phyloP scores from a whole-genome alignment of 805 yeast species.

The Schizosaccharomyces lindneri region DNA sequence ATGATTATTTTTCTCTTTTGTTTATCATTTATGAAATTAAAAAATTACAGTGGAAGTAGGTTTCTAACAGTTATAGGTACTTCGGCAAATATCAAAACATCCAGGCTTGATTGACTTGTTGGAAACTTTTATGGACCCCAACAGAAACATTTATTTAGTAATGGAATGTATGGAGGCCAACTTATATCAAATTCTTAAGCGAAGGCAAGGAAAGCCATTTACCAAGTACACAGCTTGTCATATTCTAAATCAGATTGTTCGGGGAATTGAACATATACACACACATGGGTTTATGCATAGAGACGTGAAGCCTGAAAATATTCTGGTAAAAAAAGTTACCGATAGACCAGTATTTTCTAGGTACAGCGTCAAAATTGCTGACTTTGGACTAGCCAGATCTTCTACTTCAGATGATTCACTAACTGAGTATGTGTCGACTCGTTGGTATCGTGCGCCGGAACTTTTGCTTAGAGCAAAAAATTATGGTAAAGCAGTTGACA shows the following conservation, averaged over 20 bases:
- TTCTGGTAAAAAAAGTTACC: conserved; percentile 26
- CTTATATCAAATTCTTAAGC: conserved; percentile 28
- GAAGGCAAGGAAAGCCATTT: neutral
- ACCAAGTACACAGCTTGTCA: neutral
- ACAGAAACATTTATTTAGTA: conserved; percentile 35
- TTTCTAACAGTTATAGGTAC: neutral
- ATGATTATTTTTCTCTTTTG: neutral
- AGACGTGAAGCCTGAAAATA: conserved; percentile 85
- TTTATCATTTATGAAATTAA: too few species aligned
- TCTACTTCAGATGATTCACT: conserved; percentile 63
- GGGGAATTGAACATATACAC: conserved; percentile 69
- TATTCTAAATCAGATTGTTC: conserved; percentile 39
- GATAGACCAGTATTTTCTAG: neutral
- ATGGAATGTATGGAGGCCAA: conserved; percentile 79
- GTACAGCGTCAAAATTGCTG: conserved; percentile 41
- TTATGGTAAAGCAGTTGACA: conserved; percentile 80
- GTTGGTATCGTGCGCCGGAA: conserved; percentile 95
- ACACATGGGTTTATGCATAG: conserved; percentile 46
- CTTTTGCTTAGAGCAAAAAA: conserved; percentile 68
- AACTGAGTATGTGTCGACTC: conserved; percentile 95
- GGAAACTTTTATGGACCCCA: conserved; percentile 57
- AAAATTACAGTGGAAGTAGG: too few species aligned
- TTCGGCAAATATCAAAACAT: conserved; percentile 34
- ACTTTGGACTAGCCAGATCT: conserved; percentile 84
- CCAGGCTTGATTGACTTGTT: conserved; percentile 44